These are phyloP conservation scores for Erysimum pusillum DNA, from an alignment of 441 rosid genomes.

Conservation along the genomic window DNA sequence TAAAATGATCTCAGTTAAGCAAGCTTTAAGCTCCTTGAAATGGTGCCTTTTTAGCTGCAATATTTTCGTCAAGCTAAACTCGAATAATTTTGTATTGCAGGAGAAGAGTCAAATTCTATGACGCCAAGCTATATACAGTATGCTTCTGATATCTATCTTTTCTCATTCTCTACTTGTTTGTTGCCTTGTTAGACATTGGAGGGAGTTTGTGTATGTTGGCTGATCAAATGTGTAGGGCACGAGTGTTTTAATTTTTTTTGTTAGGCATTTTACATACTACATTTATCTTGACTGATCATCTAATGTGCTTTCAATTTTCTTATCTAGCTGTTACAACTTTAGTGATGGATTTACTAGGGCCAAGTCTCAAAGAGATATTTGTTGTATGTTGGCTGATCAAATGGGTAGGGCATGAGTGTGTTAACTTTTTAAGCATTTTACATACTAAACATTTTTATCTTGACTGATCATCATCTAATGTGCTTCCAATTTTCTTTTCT, in stretches of 20 bases:
- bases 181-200: not conserved
- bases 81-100: constrained; percentile 39
- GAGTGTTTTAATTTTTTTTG: not conserved
- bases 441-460: not conserved
- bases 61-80: not conserved
- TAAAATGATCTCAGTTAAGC: constrained; percentile 6
- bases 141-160: constrained; percentile 33
- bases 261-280: not conserved
- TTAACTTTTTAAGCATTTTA: not conserved
- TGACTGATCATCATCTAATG: constrained; percentile 2
- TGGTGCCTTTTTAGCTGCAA: constrained; percentile 7
- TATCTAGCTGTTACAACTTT: too few species aligned
- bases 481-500: constrained; percentile 14
- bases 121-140: constrained; percentile 77
- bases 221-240: constrained; percentile 66
- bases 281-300: not conserved
- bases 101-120: constrained; percentile 70
- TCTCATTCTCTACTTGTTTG: not conserved
- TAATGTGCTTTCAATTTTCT: not conserved
- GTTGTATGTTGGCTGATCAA: constrained; percentile 76
- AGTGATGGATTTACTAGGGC: too few species aligned
- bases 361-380: constrained; percentile 77
- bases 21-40: constrained; percentile 7
- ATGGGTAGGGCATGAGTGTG: constrained; percentile 54
- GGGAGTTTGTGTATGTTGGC: constrained; percentile 64